A percentile compares a stretch with the other conserved stretches of the same genome.
Conservation (phyloP, 2,329 filamentous ascomycete species). For the Nemania sp. region DNA sequence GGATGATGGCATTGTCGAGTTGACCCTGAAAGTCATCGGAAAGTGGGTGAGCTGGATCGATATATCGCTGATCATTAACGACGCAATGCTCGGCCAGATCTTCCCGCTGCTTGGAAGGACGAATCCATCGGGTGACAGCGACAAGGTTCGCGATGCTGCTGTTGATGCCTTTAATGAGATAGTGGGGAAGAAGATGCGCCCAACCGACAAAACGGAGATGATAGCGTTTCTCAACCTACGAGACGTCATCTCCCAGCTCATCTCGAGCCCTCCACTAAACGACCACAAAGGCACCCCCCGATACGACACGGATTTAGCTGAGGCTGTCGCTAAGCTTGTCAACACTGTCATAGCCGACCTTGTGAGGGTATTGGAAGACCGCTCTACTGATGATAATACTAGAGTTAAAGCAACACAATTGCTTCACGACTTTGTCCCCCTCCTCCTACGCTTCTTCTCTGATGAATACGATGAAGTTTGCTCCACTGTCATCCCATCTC, state of each 20-base stretch:
- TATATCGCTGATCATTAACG: slow-evolving; percentile 89
- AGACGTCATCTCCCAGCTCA: slow-evolving; percentile 82
- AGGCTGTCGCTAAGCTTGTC: slow-evolving; percentile 92
- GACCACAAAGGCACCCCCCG: slow-evolving; percentile 79
- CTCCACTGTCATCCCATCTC: slow-evolving; percentile 89
- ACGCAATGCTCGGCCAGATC: slow-evolving; percentile 81
- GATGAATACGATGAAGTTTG: slow-evolving; percentile 99
- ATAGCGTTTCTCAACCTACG: slow-evolving; percentile 88
- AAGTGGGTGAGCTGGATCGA: slow-evolving; percentile 99
- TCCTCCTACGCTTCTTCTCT: slow-evolving; percentile 90
- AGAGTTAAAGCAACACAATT: slow-evolving; percentile 79
- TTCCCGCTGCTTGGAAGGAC: slow-evolving; percentile 85
- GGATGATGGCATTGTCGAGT: slow-evolving; percentile 76
- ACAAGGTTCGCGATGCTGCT: slow-evolving; percentile 85
- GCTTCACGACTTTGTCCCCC: slow-evolving; percentile 81
- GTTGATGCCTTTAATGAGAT: slow-evolving; percentile 96
- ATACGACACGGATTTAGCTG: slow-evolving; percentile 94
- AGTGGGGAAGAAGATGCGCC: slow-evolving; percentile 96
- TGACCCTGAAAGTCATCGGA: slow-evolving; percentile 88
- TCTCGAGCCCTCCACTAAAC: slow-evolving; percentile 78
- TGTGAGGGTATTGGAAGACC: slow-evolving; percentile 80
- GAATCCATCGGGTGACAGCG: slow-evolving; percentile 64
- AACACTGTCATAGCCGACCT: slow-evolving; percentile 89
- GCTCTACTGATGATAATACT: slow-evolving; percentile 62
- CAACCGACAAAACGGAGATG: slow-evolving; percentile 90